Evolutionary conservation across 192 early-diverging fungal genomes (phyloP), one percentile per base, ranked within the genome.

Genomic region (Rhizophagus prolifer): DNA sequence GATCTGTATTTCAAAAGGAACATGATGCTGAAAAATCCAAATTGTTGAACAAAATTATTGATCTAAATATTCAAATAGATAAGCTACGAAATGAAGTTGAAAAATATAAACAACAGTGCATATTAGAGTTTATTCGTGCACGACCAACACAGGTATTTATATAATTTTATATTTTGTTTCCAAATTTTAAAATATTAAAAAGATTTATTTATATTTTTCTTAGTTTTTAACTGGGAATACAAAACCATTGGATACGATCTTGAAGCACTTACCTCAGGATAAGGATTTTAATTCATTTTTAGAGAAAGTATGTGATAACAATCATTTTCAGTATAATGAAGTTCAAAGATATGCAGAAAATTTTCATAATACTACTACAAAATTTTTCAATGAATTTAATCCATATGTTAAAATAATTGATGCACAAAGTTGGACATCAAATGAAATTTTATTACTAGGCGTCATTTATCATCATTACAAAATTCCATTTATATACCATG

Each of bases 291-390:
- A 16, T 2, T 9, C 2, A 4, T 69, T 9, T 44, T 69, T 44
- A 69, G 36, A 41, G 21, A 41, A 70, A 46, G 68, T n/a, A 14
- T 70, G 68, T 23, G 19, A 46, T 21, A 13, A 44, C 7, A 70
- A 70, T 70, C 3, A 14, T 44, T 19, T 70, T 44, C 67, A 31
- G 21, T 44, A 44, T 38, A 12, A 23, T 9, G 68, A 47, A 47
- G 68, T 70, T 69, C 67, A 44, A 70, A 47, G 10, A 16, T 41
- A 14, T 69, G n/a, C 38, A 69, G 67, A 34, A 12, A 12, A 23
- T 44, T 30, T 69, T n/a, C 23, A 44, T 23, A 4, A 69, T 44
- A 38, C 16, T 44, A 16, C 21, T 0, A 47, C 68, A 70, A 70
- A 46, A 70, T 25, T 8, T 10, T 70, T 47, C 21, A 38, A 69